Conservation (phyloP, 2,329 filamentous ascomycete genomes). For the Alternaria panax region DNA sequence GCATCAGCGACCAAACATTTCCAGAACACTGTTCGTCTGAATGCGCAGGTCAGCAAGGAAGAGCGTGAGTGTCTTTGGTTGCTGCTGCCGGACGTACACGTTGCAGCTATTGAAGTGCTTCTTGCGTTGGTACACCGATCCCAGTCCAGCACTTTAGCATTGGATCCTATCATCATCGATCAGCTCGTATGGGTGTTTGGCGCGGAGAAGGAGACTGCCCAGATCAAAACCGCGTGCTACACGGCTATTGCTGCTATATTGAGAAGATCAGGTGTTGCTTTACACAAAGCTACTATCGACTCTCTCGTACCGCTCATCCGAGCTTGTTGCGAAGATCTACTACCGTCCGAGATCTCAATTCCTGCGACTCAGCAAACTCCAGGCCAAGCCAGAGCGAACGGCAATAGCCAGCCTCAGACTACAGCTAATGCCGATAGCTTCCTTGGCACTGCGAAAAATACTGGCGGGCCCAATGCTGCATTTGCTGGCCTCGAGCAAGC, state of each 20-base stretch:
- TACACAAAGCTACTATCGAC: constrained; percentile 71
- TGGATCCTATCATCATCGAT: constrained; percentile 72
- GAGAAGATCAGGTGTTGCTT: constrained; percentile 66
- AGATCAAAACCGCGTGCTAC: constrained; percentile 69
- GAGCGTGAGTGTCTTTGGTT: constrained; percentile 83
- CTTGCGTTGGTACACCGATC: constrained; percentile 65
- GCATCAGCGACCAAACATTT: constrained; percentile 52
- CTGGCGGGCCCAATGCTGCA: constrained; percentile 41
- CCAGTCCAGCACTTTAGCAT: constrained; percentile 63
- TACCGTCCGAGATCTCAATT: constrained; percentile 55
- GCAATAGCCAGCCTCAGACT: constrained; percentile 39
- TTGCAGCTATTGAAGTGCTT: constrained; percentile 71
- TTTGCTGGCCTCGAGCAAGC: constrained; percentile 61
- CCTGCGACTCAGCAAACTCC: constrained; percentile 48
- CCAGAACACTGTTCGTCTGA: constrained; percentile 62
- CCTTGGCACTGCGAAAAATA: constrained; percentile 56
- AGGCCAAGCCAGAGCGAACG: constrained; percentile 52
- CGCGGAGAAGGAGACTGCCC: constrained; percentile 57
- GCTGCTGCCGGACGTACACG: constrained; percentile 76
- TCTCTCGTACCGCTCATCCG: constrained; percentile 69
- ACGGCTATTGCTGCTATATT: constrained; percentile 65
- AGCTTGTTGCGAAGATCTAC: constrained; percentile 76
- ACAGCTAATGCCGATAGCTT: constrained; percentile 76
- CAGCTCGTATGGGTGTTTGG: constrained; percentile 75
- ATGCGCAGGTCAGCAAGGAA: constrained; percentile 76